phyloP scores from a whole-genome alignment of 805 yeast species.

The Metschnikowia dekortorum region DNA sequence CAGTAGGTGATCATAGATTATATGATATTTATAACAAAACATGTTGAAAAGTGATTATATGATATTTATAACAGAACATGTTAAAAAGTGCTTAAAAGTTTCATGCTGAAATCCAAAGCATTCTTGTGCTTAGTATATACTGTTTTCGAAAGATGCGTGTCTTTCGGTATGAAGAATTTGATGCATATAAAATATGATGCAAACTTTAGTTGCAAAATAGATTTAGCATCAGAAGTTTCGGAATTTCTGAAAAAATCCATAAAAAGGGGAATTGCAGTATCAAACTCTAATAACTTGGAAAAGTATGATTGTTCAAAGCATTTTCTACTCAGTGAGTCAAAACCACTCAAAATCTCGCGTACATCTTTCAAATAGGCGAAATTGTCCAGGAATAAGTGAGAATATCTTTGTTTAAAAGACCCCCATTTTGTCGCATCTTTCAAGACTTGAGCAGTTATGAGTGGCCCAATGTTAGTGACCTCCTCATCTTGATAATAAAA shows the following conservation, averaged over 20 bases:
- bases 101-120: constrained; percentile 9
- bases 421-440: constrained; percentile 12
- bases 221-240: constrained; percentile 2
- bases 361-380: not conserved
- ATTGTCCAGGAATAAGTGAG: constrained; percentile 7
- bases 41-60: constrained; percentile 4
- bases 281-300: constrained; percentile 11
- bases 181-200: constrained; percentile 12
- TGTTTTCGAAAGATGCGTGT: constrained; percentile 1
- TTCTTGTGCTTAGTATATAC: constrained; percentile 3
- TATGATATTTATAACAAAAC: not conserved
- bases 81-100: constrained; percentile 6
- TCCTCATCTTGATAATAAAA: constrained; percentile 9
- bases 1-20: constrained; percentile 38
- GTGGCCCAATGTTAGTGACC: not conserved
- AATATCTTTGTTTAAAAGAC: constrained; percentile 8
- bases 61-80: not conserved
- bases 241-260: constrained; percentile 3
- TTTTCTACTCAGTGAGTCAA: not conserved
- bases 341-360: not conserved
- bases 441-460: constrained; percentile 1
- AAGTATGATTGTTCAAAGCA: constrained; percentile 9
- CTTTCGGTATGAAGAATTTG: constrained; percentile 7
- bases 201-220: constrained; percentile 11
- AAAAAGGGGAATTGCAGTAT: constrained; percentile 9